phyloP scores from a whole-genome alignment of 768 basidiomycete genomes.

The Zangia roseola region DNA sequence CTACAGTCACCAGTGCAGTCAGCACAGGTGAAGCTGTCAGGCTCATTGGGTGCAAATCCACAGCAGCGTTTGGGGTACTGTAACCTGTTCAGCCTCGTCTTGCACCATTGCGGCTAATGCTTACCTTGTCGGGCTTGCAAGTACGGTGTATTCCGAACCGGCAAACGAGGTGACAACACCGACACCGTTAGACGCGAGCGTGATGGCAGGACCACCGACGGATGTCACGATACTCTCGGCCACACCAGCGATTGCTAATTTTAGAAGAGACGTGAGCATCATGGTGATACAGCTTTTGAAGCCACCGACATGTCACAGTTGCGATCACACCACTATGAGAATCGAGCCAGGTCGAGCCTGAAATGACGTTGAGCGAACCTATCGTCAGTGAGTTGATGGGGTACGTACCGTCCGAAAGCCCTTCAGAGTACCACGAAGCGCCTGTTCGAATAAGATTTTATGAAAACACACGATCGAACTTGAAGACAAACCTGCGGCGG shows the following conservation, averaged over 20 bases:
- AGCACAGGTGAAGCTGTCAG: conserved; percentile 27
- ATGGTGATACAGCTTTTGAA: neutral
- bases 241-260: conserved; percentile 51
- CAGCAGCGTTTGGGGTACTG: conserved; percentile 19
- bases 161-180: conserved; percentile 49
- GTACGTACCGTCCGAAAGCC: conserved; percentile 19
- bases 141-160: conserved; percentile 53
- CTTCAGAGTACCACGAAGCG: conserved; percentile 15
- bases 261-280: neutral
- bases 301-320: conserved; percentile 26
- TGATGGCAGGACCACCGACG: conserved; percentile 57
- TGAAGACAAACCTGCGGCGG: conserved; percentile 20
- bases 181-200: conserved; percentile 46
- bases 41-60: conserved; percentile 12
- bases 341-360: conserved; percentile 19
- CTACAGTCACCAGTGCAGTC: conserved; percentile 26
- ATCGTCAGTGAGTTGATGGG: neutral
- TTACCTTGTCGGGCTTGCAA: conserved; percentile 23
- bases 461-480: neutral
- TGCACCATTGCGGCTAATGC: neutral
- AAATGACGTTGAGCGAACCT: neutral
- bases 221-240: conserved; percentile 57
- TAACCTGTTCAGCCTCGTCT: neutral
- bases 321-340: conserved; percentile 16
- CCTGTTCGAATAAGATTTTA: conserved; percentile 2